Base-by-base conservation (phyloP, 306 rosid genomes). In the Senna tora region DNA sequence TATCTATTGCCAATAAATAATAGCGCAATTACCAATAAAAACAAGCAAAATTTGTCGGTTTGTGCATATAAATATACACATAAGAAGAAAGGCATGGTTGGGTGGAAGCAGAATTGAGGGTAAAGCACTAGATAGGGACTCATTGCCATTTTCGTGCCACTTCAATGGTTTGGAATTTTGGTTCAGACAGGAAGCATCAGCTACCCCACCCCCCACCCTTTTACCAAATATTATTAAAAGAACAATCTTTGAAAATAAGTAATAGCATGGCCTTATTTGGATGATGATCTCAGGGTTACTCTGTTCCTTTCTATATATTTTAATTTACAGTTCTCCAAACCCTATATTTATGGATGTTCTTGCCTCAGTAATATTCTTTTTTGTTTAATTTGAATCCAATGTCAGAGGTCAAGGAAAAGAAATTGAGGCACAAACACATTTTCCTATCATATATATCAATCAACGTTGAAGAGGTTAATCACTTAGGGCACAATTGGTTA, bases 21-120 rank as follows among this genome's bases (percentile, higher is more conserved):
- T 53, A 50, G 54, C 76, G 73, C 78, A 34, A 60, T 67, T 46
- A 59, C 77, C 76, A 50, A 81, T 67, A 75, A 71, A 77, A 83
- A 72, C 80, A 70, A 83, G 8, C 36, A 25, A 69, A 42, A 16
- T 47, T 64, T 83, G 87, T 84, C 79, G 77, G 50, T 72, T 21
- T 63, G 10, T 57, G 65, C 43, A 39, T 43, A 55, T 46, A 52
- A 81, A 55, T 20, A 68, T 53, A 66, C 14, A 3, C 25, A 61
- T 36, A 14, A 22, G 49, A 10, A 65, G 73, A 69, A 54, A 57
- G 69, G 49, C 60, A 16, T 47, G 21, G 71, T 34, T 58, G 73
- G 52, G n/a, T 69, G 54, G 77, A 25, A 53, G 53, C 53, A 15
- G 53, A 47, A 36, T 36, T 16, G 67, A 61, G 16, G 22, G 43